Base-by-base conservation (phyloP, 2,329 filamentous ascomycete species). In the Ophiostoma novo-ulmi region DNA sequence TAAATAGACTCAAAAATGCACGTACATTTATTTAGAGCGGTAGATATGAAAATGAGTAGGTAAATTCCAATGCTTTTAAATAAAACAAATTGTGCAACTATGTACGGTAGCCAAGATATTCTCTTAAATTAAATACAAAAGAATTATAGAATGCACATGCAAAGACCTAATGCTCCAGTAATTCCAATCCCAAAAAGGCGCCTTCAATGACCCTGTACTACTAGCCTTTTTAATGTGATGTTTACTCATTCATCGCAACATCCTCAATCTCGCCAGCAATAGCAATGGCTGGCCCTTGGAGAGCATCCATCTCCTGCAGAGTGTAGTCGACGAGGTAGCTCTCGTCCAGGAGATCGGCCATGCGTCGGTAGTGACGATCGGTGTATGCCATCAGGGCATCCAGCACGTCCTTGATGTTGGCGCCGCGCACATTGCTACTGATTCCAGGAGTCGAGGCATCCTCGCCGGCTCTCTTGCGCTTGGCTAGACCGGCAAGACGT, bases 281-380 rank as follows among this genome's bases (percentile, higher is more conserved):
- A 1, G 48, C 55, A 3, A 61, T 58, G 66, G 41, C 64, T 13
- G 64, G 84, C 58, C 83, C 83, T 69, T 71, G 71, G 73, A 90
- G 84, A 78, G 85, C 91, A 77, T 97, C 93, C 94, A 98, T 98
- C 82, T 97, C 92, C 76, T 89, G 87, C 73, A 98, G 82, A 73
- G 94, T 96, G 85, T 96, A 98, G 80, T 97, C 93, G 58, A 98
- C 87, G 76, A 99, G 81, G 80, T 94, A 98, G 77, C 94, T 97
- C 82, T 98, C 95, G 78, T 98, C 94, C 58, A 94, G 88, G 75
- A 97, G 82, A 77, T 97, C 94, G 78, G 97, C 94, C 75, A 95
- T 86, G 70, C 94, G 86, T 79, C 90, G 91, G 79, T 97, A 97
- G 79, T 99, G 95, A 74, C 94, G 87, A 80, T 98, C 93, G 0